Conservation (phyloP, 768 basidiomycete species). For the Multifurca ochricompacta region DNA sequence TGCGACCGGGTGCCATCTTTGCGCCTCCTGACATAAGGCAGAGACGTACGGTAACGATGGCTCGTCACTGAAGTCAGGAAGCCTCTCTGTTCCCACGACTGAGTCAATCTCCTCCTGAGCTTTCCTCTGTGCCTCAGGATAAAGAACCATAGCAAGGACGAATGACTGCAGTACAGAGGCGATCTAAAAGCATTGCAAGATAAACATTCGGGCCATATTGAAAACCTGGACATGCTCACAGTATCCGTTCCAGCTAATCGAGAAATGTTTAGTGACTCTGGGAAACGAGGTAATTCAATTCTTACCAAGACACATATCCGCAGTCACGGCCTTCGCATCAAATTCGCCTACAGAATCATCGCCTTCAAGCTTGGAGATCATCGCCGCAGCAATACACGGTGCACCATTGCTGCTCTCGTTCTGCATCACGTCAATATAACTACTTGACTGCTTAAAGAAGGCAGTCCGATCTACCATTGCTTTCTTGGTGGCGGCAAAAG, state of each 20-base stretch:
- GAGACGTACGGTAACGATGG: slow-evolving; percentile 24
- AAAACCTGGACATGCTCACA: background rate
- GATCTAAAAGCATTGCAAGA: slow-evolving; percentile 17
- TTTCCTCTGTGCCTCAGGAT: slow-evolving; percentile 26
- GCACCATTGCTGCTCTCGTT: background rate
- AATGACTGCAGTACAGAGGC: slow-evolving; percentile 27
- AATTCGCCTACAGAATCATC: background rate
- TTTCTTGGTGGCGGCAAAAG: slow-evolving; percentile 21
- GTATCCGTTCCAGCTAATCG: slow-evolving; percentile 1
- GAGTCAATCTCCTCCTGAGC: slow-evolving; percentile 29
- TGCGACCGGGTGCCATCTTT: slow-evolving; percentile 28
- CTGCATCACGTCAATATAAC: background rate
- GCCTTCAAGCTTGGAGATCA: background rate
- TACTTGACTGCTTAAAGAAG: background rate
- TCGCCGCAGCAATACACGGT: background rate
- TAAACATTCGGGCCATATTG: background rate
- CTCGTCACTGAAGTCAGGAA: slow-evolving; percentile 26
- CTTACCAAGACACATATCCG: slow-evolving; percentile 4
- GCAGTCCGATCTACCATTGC: slow-evolving; percentile 18
- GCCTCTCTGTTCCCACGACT: slow-evolving; percentile 24
- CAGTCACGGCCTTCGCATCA: background rate
- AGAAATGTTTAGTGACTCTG: background rate
- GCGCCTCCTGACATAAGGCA: slow-evolving; percentile 24
- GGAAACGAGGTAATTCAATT: background rate
- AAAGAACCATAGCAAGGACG: slow-evolving; percentile 28